Conservation (phyloP, 2,329 filamentous ascomycete genomes). For the Immersiporthe knoxdaviesiana region DNA sequence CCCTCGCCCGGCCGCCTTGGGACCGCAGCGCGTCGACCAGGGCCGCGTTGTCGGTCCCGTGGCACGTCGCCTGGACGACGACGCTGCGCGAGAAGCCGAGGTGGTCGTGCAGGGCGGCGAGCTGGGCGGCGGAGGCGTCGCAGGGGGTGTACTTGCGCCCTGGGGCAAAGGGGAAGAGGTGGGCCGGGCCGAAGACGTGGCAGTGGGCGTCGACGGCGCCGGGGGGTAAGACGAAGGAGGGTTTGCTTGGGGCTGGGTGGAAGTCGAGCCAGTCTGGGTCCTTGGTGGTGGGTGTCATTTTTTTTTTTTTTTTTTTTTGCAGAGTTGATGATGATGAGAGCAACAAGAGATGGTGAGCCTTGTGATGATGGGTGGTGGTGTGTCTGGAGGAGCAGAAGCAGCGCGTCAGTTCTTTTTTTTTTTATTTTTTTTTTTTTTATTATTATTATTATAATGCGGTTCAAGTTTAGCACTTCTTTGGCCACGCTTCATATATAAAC, state of each 20-base stretch:
- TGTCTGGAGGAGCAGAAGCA: neutral
- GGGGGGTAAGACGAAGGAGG: constrained; percentile 6
- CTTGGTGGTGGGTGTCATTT: constrained; percentile 1
- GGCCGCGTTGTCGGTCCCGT: constrained; percentile 4
- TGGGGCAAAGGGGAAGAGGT: neutral
- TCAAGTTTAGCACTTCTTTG: neutral
- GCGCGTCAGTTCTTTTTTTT: too few species aligned
- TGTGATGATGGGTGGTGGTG: neutral
- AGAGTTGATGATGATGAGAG: neutral
- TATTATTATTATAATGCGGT: too few species aligned
- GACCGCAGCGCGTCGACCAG: neutral
- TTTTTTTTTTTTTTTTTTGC: too few species aligned
- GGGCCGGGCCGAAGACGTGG: constrained; percentile 2
- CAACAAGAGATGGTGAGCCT: neutral
- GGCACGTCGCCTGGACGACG: constrained; percentile 1
- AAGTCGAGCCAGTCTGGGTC: constrained; percentile 5
- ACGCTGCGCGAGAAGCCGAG: constrained; percentile 4
- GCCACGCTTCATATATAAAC: neutral
- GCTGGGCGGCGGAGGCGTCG: constrained; percentile 5
- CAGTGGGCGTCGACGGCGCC: constrained; percentile 10
- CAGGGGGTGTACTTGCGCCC: constrained; percentile 5
- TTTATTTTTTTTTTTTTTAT: too few species aligned
- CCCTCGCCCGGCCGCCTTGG: neutral
- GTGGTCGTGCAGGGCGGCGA: neutral
- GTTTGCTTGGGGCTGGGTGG: constrained; percentile 7